Evolutionary conservation across 208 protist genomes (phyloP), one percentile per base, ranked within the genome.

Genomic region (Trypanosoma rangeli): DNA sequence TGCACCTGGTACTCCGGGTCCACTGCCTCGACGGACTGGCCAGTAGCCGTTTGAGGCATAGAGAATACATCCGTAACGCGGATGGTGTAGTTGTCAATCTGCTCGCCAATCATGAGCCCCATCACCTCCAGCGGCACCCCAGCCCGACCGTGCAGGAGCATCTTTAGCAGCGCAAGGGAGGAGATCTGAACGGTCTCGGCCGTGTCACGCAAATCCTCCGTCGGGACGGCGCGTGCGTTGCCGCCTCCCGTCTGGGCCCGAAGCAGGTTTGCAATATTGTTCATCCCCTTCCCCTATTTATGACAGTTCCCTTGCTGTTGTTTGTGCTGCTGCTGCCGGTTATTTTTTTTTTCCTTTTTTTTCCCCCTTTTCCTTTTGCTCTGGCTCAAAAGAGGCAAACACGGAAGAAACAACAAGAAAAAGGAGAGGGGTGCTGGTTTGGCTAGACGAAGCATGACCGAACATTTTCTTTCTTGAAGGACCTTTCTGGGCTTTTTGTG

Each of bases 41-140:
- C 97, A 10, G 98, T 99, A 48, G 98, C 98, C 28, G 93, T 99
- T 79, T 99, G 98, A 28, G 98, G 99, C 97, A 99, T 99, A 4
- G 98, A 98, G 77, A 99, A 99, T 24, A 99, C 98, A 82, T 99
- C 98, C 10, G 98, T 88, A 18, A 99, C 98, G 24, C 92, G 92
- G 59, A 99, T 98, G 12, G 99, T 99, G 91, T 99, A 99, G 59
- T 99, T 98, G 84, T 99, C 99, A 65, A 99, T 97, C 83, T 99
- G 99, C 75, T 99, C 94, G 50, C 99, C 99, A 12, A 99, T 96
- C 99, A 99, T 99, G 24, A 99, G 90, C 18, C 99, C 99, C 99
- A 99, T 99, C 58, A 99, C 99, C 85, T 99, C 99, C 67, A 99
- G 94, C 44, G 99, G 99, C 37, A 99, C 98, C 57, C 99, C 99